Conservation (phyloP, 2,329 filamentous ascomycete genomes). For the Aspergillus sp. region DNA sequence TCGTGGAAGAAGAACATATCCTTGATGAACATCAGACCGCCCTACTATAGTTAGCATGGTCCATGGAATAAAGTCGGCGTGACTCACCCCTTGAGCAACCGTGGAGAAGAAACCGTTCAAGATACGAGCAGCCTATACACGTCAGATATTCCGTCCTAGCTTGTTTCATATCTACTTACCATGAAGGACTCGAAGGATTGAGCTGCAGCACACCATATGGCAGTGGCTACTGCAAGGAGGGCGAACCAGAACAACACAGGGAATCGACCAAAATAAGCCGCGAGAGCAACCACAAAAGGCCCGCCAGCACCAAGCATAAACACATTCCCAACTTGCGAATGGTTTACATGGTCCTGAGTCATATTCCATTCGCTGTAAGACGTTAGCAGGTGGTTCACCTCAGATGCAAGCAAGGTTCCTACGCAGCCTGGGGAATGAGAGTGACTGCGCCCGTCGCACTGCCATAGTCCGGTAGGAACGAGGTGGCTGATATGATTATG, state of each 20-base stretch:
- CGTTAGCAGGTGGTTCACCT: not conserved
- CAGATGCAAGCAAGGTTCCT: not conserved
- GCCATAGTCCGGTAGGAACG: conserved; percentile 44
- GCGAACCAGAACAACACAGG: conserved; percentile 44
- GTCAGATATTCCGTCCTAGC: not conserved
- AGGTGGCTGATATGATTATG: conserved; percentile 35
- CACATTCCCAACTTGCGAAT: conserved; percentile 41
- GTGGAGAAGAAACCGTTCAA: conserved; percentile 47
- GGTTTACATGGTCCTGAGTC: conserved; percentile 37
- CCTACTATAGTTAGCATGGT: conserved; percentile 14
- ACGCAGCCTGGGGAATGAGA: conserved; percentile 36
- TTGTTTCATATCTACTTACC: not conserved
- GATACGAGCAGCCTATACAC: conserved; percentile 35
- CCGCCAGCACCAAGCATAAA: conserved; percentile 46
- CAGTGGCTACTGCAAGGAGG: conserved; percentile 34
- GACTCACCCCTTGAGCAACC: conserved; percentile 37
- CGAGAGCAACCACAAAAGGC: conserved; percentile 39
- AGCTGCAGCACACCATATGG: conserved; percentile 39
- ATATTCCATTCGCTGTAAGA: conserved; percentile 32
- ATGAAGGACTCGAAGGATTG: conserved; percentile 38
- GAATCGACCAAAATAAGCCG: conserved; percentile 44
- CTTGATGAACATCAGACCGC: conserved; percentile 44
- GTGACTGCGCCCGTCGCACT: conserved; percentile 41
- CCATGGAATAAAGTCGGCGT: not conserved
- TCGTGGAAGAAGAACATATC: conserved; percentile 44